Evolutionary conservation across 306 rosid species (phyloP), one percentile per base, ranked within the genome.

Genomic region (Psophocarpus tetragonolobus): DNA sequence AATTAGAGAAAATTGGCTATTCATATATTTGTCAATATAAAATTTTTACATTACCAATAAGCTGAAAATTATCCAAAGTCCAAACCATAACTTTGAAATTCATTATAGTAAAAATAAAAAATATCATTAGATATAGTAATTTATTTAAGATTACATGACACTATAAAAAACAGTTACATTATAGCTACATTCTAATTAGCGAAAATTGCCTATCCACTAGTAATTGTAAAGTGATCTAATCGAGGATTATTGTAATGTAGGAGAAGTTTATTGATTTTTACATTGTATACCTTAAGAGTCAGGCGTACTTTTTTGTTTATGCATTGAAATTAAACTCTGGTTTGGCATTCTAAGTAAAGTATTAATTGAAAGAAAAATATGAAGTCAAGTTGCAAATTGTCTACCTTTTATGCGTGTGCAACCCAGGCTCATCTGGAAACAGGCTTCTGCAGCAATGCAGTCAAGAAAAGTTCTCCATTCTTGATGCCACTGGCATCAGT

Each of bases 371-470:
- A 21, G 10, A 53, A 57, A 12, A 8, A 3, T 11, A 4, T 57
- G 13, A 9, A 57, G 39, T 11, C 29, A 60, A 24, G 7, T 24
- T 24, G 35, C 35, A 26, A 57, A 26, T 4, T 27, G 0, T 14
- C 21, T 81, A 84, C 85, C 86, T 51, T 51, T 50, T 63, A 68
- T 26, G 48, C 45, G 51, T 26, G 18, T 54, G n/a, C n/a, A n/a
- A 15, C 27, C 10, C n/a, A 56, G 3, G 53, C 76, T 88, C 92
- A 95, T 84, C 85, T 88, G n/a, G 91, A 85, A 15, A 82, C 48
- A 44, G 99, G 97, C 86, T 95, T 95, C 76, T 92, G 99, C 81
- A 95, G 66, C 77, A 95, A 86, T 0, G 94, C 97, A 18, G 99
- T 89, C 89, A 95, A 86, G 86, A 79, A 95, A 75, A 92, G 84